Evolutionary conservation across 148 eudicot species (phyloP).

Genomic region (Arbutus unedo): DNA sequence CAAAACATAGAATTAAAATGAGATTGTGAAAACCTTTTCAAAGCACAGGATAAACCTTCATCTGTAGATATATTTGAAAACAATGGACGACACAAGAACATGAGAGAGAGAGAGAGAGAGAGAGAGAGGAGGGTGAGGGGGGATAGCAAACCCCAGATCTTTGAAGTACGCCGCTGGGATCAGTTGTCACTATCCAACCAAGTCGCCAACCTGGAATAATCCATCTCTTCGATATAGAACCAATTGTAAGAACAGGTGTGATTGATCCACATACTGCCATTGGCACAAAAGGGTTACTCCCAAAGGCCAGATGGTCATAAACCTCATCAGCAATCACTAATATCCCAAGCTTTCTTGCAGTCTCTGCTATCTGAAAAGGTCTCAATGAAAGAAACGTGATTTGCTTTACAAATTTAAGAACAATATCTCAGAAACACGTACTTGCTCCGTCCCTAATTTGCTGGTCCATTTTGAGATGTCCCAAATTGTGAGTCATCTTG

Average conservation of each 20-base stretch:
- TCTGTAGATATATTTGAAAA: no score
- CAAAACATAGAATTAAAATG: background rate
- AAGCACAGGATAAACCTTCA: background rate
- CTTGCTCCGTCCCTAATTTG: background rate
- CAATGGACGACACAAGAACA: background rate
- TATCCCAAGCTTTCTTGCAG: conserved; percentile 69
- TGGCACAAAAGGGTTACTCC: conserved; percentile 68
- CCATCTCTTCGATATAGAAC: conserved; percentile 83
- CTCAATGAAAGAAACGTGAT: background rate
- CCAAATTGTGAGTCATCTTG: background rate
- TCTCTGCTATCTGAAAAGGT: conserved; percentile 54
- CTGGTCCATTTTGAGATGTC: background rate
- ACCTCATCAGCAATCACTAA: conserved; percentile 79
- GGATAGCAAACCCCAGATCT: conserved; percentile 46
- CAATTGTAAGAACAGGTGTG: conserved; percentile 65
- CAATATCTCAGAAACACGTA: background rate
- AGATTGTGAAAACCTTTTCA: background rate
- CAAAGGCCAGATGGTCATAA: conserved; percentile 53
- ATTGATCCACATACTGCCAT: conserved; percentile 60
- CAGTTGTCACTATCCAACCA: conserved; percentile 71
- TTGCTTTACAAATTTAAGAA: background rate
- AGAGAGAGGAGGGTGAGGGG: conserved; percentile 6
- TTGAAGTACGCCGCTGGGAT: conserved; percentile 55
- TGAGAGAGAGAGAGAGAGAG: background rate
- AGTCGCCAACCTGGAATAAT: conserved; percentile 82